Percentiles rank a stretch among this genome's conserved stretches.
Evolutionary conservation across 2,329 filamentous ascomycete species (phyloP).

Genomic region (Fusarium pseudoanthophilum): DNA sequence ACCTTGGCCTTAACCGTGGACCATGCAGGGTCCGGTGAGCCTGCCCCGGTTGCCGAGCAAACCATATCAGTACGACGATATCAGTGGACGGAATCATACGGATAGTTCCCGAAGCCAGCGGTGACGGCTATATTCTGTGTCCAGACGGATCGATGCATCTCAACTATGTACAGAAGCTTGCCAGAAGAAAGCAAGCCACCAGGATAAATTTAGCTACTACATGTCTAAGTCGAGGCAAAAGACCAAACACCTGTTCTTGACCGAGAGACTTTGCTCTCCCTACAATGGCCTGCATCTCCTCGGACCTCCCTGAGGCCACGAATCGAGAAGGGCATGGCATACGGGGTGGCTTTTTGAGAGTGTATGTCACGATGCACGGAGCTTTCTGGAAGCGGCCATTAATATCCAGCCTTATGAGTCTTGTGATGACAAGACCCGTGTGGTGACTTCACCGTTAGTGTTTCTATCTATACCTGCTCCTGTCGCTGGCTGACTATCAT

Average conservation of each 20-base stretch:
- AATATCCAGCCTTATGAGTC: slow-evolving; percentile 20
- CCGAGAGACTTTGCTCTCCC: background rate
- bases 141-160: slow-evolving; percentile 13
- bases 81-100: background rate
- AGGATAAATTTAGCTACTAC: slow-evolving; percentile 28
- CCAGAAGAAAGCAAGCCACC: slow-evolving; percentile 10
- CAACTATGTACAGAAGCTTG: slow-evolving; percentile 1
- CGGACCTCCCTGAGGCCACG: slow-evolving; percentile 11
- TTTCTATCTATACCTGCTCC: background rate
- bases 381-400: background rate
- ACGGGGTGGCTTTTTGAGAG: background rate
- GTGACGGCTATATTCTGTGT: slow-evolving; percentile 9
- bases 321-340: background rate
- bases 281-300: background rate
- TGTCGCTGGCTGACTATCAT: background rate
- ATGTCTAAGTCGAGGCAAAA: background rate
- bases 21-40: slow-evolving; percentile 17
- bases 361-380: background rate
- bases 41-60: background rate
- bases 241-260: background rate
- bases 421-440: background rate
- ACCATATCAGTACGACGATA: background rate
- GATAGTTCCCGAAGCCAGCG: background rate
- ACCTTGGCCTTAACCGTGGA: background rate
- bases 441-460: background rate